Evolutionary conservation across 2,329 filamentous ascomycete genomes (phyloP).

Genomic region (Cryphonectria carpinicola): DNA sequence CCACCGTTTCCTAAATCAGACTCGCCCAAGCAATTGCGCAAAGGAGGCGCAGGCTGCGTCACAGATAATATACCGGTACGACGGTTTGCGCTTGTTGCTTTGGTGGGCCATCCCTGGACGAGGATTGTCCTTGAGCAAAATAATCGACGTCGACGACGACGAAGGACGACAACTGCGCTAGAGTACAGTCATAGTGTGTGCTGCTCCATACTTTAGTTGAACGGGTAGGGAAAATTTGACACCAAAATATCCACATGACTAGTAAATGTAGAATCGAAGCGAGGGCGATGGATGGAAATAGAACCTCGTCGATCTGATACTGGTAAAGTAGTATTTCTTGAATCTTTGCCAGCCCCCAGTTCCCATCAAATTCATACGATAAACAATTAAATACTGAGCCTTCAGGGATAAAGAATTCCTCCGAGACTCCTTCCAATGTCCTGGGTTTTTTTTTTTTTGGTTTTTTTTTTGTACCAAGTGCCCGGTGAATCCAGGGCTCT

Average conservation of each 20-base stretch:
- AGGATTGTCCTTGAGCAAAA: background rate
- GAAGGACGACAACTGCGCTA: background rate
- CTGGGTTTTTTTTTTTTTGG: background rate
- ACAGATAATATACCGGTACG: constrained; percentile 5
- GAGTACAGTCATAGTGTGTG: background rate
- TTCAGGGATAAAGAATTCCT: background rate
- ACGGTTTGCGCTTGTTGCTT: background rate
- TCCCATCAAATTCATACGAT: background rate
- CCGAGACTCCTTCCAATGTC: background rate
- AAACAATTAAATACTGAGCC: background rate
- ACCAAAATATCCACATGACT: constrained; percentile 1
- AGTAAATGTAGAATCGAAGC: background rate
- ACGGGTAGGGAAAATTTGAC: constrained; percentile 3
- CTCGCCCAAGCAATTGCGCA: background rate
- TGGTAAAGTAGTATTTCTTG: background rate
- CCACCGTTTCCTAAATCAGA: background rate
- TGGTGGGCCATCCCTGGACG: background rate
- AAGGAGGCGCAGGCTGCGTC: background rate
- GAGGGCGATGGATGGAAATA: constrained; percentile 1
- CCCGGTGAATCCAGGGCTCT: background rate
- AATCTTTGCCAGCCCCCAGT: background rate
- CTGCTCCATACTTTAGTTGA: background rate
- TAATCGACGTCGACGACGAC: background rate
- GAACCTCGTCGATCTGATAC: background rate
- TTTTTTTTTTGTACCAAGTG: background rate